phyloP scores from a whole-genome alignment of 495 filamentous ascomycete genomes.

The Apodospora peruviana region DNA sequence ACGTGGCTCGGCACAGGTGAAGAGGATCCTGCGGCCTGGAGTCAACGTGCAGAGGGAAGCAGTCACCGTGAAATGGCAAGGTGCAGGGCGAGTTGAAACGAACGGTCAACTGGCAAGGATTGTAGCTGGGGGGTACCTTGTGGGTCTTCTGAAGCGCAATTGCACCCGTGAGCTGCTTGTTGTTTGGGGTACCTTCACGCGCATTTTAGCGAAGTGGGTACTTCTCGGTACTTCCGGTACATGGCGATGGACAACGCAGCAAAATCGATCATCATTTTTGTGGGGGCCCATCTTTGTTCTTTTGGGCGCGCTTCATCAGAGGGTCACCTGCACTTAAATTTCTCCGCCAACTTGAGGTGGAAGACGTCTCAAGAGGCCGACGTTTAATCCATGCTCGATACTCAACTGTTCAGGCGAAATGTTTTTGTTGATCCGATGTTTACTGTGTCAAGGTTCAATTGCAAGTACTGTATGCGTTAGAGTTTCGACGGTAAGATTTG shows the following conservation, averaged over 20 bases:
- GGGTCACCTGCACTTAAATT: neutral
- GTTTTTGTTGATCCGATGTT: too few relatives aligned
- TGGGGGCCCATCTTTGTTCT: neutral
- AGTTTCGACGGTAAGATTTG: too few relatives aligned
- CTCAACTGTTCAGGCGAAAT: too few relatives aligned
- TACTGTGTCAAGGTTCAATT: too few relatives aligned
- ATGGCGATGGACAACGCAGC: neutral
- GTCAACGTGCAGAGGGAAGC: constrained; percentile 3
- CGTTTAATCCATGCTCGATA: too few relatives aligned
- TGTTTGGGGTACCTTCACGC: too few relatives aligned
- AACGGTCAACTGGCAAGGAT: constrained; percentile 12
- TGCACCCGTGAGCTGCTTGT: neutral
- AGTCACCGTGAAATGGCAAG: constrained; percentile 10
- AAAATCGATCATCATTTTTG: neutral
- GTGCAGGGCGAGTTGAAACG: constrained; percentile 22
- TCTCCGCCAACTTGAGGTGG: too few relatives aligned
- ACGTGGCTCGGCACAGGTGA: constrained; percentile 25
- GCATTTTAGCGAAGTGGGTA: too few relatives aligned
- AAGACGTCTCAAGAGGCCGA: too few relatives aligned
- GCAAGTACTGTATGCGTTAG: too few relatives aligned
- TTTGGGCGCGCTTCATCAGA: neutral
- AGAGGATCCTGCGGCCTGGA: constrained; percentile 14
- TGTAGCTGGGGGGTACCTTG: constrained; percentile 1
- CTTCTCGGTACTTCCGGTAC: neutral
- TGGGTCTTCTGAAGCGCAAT: neutral